These are phyloP conservation scores for Sclerotinia borealis DNA, from an alignment of 2,329 filamentous ascomycete species.

Conservation along the genomic window DNA sequence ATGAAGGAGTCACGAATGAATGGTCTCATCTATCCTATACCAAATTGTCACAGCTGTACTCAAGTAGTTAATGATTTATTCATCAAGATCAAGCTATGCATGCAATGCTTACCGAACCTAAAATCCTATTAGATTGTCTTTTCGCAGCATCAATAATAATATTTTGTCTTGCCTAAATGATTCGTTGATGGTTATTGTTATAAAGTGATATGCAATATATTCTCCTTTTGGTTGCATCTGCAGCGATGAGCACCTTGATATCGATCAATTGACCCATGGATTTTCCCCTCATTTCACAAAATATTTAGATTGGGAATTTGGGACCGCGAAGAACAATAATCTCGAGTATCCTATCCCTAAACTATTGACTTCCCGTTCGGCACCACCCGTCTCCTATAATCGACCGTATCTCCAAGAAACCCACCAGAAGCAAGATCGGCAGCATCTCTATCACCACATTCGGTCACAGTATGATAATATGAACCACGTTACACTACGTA, in stretches of 20 bases:
- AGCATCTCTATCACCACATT: slow-evolving; percentile 7
- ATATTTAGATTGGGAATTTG: slow-evolving; percentile 12
- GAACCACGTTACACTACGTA: slow-evolving; percentile 1
- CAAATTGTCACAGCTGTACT: slow-evolving; percentile 1
- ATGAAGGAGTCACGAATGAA: neutral
- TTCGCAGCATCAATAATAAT: neutral
- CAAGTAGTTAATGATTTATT: neutral
- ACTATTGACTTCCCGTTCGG: slow-evolving; percentile 7
- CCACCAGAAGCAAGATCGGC: slow-evolving; percentile 4
- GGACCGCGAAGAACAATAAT: slow-evolving; percentile 1
- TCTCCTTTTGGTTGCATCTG: slow-evolving; percentile 15
- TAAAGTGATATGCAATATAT: slow-evolving; percentile 9
- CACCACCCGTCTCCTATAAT: slow-evolving; percentile 6
- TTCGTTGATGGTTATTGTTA: neutral
- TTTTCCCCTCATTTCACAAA: slow-evolving; percentile 18
- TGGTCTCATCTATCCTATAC: slow-evolving; percentile 5
- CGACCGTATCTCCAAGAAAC: slow-evolving; percentile 5
- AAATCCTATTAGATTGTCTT: neutral
- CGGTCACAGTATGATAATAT: neutral
- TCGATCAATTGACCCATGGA: neutral
- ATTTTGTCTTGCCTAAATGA: neutral
- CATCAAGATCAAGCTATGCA: neutral
- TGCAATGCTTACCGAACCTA: neutral
- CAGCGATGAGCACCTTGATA: slow-evolving; percentile 13
- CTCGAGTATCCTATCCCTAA: slow-evolving; percentile 11